Evolutionary conservation across 768 basidiomycete species (phyloP).

Genomic region (Kwoniella pini): DNA sequence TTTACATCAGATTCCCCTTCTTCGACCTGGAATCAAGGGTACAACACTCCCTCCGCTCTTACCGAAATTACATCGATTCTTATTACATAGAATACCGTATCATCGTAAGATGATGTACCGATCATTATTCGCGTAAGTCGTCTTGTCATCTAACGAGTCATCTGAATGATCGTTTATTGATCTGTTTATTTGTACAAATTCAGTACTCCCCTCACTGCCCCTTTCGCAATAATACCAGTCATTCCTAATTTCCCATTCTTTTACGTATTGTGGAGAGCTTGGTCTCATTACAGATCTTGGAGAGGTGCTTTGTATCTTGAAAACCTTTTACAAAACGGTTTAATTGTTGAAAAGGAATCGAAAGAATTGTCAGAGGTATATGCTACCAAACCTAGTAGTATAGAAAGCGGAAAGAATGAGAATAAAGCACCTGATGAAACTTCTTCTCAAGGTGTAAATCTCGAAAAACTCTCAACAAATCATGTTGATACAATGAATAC

Average conservation of each 20-base stretch:
- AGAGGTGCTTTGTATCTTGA: conserved; percentile 52
- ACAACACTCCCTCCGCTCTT: conserved; percentile 38
- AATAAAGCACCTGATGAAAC: conserved; percentile 38
- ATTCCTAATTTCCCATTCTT: conserved; percentile 56
- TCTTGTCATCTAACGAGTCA: too few species aligned
- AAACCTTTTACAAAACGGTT: conserved; percentile 40
- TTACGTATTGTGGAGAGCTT: conserved; percentile 56
- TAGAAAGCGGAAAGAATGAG: neutral
- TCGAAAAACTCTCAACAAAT: neutral
- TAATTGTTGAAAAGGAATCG: conserved; percentile 41
- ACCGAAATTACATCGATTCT: conserved; percentile 41
- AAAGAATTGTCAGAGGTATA: conserved; percentile 43
- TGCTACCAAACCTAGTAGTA: conserved; percentile 9
- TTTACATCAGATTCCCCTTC: conserved; percentile 40
- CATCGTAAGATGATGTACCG: conserved; percentile 47
- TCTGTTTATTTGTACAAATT: neutral
- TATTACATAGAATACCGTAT: conserved; percentile 47
- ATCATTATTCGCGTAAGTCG: conserved; percentile 42
- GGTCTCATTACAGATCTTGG: conserved; percentile 54
- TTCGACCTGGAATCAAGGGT: conserved; percentile 38
- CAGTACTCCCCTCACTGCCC: conserved; percentile 50
- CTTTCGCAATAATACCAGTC: conserved; percentile 55
- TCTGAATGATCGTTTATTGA: too few species aligned
- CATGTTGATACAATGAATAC: neutral
- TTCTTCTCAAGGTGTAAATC: conserved; percentile 1